A percentile compares a stretch with the other conserved stretches of the same genome.
Conservation (phyloP, 306 rosid species). For the Vigna reflexopilosa region DNA sequence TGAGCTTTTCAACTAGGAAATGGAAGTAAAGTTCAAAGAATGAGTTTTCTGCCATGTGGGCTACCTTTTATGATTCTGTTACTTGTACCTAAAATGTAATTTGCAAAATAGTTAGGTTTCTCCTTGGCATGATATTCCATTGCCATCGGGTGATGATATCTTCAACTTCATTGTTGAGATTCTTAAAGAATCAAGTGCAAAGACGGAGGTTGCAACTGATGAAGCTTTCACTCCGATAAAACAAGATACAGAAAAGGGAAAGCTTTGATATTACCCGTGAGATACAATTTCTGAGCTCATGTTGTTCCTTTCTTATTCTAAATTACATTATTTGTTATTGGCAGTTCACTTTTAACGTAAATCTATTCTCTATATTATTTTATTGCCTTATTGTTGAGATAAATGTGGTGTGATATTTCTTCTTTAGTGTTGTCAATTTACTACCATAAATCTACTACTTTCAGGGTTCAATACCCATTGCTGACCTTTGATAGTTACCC, state of each 20-base stretch:
- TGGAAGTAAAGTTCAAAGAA: not conserved
- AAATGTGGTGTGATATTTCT: constrained; percentile 21
- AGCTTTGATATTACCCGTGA: constrained; percentile 96
- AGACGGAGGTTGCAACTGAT: constrained; percentile 98
- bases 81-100: not conserved
- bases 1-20: too few species aligned
- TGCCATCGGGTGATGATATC: constrained; percentile 70
- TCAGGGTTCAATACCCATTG: constrained; percentile 14
- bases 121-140: constrained; percentile 98
- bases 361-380: not conserved
- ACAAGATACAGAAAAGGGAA: constrained; percentile 94
- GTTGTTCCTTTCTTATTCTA: constrained; percentile 30
- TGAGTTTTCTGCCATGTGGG: constrained; percentile 1
- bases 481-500: constrained; percentile 4
- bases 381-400: constrained; percentile 22
- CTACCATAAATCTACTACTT: constrained; percentile 14
- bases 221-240: constrained; percentile 89
- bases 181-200: constrained; percentile 94
- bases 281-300: constrained; percentile 43
- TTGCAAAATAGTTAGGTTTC: constrained; percentile 64
- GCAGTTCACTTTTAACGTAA: constrained; percentile 1
- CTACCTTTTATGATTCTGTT: not conserved
- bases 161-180: constrained; percentile 86
- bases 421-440: not conserved
- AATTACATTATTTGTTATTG: constrained; percentile 32